Conservation (phyloP, 768 basidiomycete genomes). For the Amanita polypyramis region DNA sequence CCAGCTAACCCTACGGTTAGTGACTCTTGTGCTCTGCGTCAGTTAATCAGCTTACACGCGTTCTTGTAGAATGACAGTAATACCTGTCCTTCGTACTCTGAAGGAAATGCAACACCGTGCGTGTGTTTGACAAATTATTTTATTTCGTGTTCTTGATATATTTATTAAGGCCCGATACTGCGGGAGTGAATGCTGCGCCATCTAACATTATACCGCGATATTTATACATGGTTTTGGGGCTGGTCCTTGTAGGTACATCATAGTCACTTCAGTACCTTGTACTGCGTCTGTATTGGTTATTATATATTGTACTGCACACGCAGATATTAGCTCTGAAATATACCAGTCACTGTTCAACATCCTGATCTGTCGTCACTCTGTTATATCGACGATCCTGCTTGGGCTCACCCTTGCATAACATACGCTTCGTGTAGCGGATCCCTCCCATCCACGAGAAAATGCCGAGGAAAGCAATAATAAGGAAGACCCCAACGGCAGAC, state of each 20-base stretch:
- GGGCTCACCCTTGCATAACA: constrained; percentile 23
- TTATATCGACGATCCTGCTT: neutral
- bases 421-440: constrained; percentile 30
- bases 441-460: constrained; percentile 46
- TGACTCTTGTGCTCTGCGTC: constrained; percentile 4
- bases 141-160: neutral
- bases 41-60: neutral
- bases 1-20: constrained; percentile 56
- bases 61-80: constrained; percentile 28
- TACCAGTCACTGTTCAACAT: neutral
- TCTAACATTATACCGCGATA: neutral
- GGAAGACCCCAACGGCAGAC: constrained; percentile 28
- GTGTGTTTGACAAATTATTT: constrained; percentile 17
- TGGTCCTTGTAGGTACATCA: neutral
- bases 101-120: constrained; percentile 52
- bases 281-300: too few species aligned
- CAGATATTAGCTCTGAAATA: neutral
- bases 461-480: constrained; percentile 31
- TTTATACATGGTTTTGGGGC: neutral
- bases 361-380: neutral
- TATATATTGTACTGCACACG: neutral
- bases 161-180: neutral
- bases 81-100: constrained; percentile 66
- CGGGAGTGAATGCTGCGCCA: neutral
- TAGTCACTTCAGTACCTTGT: neutral